Percentiles rank a stretch among this genome's conserved stretches.
Evolutionary conservation across 2,329 filamentous ascomycete genomes (phyloP).

Genomic region (Zymoseptoria brevis): DNA sequence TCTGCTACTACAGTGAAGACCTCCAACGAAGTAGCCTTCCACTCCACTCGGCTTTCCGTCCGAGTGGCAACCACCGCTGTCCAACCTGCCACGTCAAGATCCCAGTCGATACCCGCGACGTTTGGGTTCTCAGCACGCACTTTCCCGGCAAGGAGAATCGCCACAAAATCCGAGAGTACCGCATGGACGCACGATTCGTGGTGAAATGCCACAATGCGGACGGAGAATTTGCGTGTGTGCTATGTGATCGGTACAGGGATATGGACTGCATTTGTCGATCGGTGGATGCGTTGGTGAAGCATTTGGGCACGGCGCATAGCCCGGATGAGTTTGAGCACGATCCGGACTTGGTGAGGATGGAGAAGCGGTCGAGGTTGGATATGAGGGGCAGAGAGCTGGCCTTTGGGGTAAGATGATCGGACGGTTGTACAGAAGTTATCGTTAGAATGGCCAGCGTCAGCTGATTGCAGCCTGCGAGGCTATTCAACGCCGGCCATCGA

Average conservation of each 20-base stretch:
- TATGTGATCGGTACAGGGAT: constrained; percentile 14
- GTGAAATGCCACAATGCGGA: constrained; percentile 17
- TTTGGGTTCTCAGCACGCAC: constrained; percentile 16
- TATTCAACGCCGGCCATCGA: too few species aligned
- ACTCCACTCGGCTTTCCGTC: constrained; percentile 11
- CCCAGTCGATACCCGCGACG: constrained; percentile 17
- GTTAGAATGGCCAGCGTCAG: too few species aligned
- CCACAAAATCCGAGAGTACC: constrained; percentile 9
- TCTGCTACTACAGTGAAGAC: neutral
- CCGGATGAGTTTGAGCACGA: constrained; percentile 20
- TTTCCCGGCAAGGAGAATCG: constrained; percentile 2
- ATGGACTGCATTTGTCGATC: constrained; percentile 17
- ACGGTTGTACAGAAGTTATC: too few species aligned
- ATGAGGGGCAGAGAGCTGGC: constrained; percentile 12
- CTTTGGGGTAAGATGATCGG: neutral
- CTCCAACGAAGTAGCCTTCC: constrained; percentile 6
- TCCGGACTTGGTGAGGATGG: constrained; percentile 17
- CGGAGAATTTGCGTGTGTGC: constrained; percentile 19
- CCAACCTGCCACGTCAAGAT: constrained; percentile 16
- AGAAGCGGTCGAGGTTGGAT: constrained; percentile 7
- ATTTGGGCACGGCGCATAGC: constrained; percentile 18
- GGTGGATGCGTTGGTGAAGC: constrained; percentile 19
- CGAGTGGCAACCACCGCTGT: constrained; percentile 13
- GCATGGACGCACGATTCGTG: constrained; percentile 18
- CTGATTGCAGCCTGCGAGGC: too few species aligned